Evolutionary conservation across 2,329 filamentous ascomycete species (phyloP).

Genomic region (Cordyceps cicadae): DNA sequence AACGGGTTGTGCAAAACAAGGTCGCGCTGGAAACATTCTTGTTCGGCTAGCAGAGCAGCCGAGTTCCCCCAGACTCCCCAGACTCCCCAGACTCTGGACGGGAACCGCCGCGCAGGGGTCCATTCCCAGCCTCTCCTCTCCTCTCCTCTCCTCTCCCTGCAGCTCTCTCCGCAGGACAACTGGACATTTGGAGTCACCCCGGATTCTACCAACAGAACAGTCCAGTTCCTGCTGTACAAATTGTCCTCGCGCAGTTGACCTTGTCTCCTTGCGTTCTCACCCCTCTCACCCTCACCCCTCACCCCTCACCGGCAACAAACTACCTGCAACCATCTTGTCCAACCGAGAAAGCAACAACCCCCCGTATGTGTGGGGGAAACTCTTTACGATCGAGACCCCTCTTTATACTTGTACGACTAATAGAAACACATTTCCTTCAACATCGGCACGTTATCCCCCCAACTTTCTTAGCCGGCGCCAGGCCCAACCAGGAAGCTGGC

Average conservation of each 20-base stretch:
- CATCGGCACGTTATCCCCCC: neutral
- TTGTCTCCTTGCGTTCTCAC: neutral
- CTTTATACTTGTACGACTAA: neutral
- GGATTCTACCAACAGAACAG: no score
- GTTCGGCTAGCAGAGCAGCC: neutral
- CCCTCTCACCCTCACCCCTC: no score
- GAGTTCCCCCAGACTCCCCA: no score
- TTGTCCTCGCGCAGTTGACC: no score
- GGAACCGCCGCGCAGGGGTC: neutral
- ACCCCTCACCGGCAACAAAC: no score
- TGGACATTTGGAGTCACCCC: no score
- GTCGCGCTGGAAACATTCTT: no score
- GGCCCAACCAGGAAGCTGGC: constrained; percentile 1
- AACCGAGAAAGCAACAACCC: neutral
- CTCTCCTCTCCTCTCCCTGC: no score
- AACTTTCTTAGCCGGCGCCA: neutral
- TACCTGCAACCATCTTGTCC: neutral
- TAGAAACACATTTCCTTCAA: neutral
- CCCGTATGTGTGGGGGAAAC: neutral
- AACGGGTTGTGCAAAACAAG: neutral
- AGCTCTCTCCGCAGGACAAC: no score
- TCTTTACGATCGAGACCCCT: neutral
- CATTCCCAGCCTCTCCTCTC: neutral
- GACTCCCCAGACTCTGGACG: neutral
- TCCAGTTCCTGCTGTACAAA: neutral